Evolutionary conservation across 306 rosid genomes (phyloP), one percentile per base, ranked within the genome.

Genomic region (Pachyrhizus erosus): DNA sequence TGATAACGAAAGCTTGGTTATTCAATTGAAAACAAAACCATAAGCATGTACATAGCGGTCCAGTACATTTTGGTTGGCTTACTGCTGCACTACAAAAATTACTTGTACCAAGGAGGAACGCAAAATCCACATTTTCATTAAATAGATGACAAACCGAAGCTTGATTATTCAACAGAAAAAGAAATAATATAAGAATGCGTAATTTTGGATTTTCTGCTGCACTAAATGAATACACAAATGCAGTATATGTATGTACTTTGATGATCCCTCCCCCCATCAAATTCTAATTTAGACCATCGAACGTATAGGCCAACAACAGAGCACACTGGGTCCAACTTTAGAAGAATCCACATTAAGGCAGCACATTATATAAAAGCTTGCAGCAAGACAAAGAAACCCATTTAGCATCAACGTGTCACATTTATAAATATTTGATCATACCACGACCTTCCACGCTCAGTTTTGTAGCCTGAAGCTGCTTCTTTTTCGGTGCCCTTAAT

Each of bases 361-460:
- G 80, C 62, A 39, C 77, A 6, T 33, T 27, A 60, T 71, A 37
- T 2, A 31, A 68, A 21, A 34, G 58, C 70, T 31, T 67, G 40
- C 20, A 26, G 45, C 70, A 11, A 46, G 43, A 60, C 58, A 39
- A 72, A 74, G 58, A 67, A 13, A 70, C 49, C 52, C 73, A 13
- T 46, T 82, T 70, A n/a, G 46, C 5, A 48, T 15, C 45, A 24
- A 13, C 37, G 48, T n/a, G 40, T 46, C 48, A 24, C 45, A 39
- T 80, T 57, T 75, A 94, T 85, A 96, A 82, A 82, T 96, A 96
- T 71, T 96, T 96, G 73, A 89, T 21, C 99, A 96, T 96, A 1
- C 97, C 98, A 42, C 99, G 99, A 70, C 98, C 99, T 87, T 96
- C 99, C 34, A 94, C 98, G 6, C 99, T 96, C 51, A 96, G 85